Percentiles rank a stretch among this genome's conserved stretches.
These are phyloP conservation scores for Fusarium xylarioides DNA, from an alignment of 2,329 filamentous ascomycete species.

Conservation along the genomic window DNA sequence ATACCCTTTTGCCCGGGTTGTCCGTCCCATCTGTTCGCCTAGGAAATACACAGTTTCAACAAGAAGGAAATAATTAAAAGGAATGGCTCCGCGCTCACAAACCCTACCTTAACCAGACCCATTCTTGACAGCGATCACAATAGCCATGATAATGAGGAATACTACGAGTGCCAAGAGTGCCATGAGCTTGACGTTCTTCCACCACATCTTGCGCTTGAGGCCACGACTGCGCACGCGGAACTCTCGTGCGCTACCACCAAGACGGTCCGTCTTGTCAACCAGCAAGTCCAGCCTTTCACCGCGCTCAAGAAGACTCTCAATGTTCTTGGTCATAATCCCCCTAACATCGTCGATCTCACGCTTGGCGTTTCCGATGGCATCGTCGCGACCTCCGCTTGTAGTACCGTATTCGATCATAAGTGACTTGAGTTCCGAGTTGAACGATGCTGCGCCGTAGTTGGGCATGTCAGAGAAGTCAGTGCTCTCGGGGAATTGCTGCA, in stretches of 20 bases:
- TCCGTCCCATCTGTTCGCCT: slow-evolving; percentile 37
- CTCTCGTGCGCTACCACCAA: slow-evolving; percentile 88
- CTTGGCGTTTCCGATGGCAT: slow-evolving; percentile 85
- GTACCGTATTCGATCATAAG: slow-evolving; percentile 88
- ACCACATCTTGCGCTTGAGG: slow-evolving; percentile 96
- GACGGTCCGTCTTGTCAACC: slow-evolving; percentile 93
- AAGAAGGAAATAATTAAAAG: slow-evolving; percentile 29
- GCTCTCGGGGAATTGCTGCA: slow-evolving; percentile 70
- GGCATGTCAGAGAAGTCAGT: slow-evolving; percentile 82
- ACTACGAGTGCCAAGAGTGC: slow-evolving; percentile 77
- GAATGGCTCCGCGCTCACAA: slow-evolving; percentile 18
- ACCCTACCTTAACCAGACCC: slow-evolving; percentile 17
- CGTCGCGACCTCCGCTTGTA: slow-evolving; percentile 76
- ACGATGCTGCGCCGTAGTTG: slow-evolving; percentile 88
- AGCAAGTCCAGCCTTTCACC: slow-evolving; percentile 93
- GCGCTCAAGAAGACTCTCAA: slow-evolving; percentile 86
- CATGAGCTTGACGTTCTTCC: slow-evolving; percentile 99
- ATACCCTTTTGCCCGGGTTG: slow-evolving; percentile 35
- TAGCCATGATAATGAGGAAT: slow-evolving; percentile 63
- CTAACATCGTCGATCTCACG: slow-evolving; percentile 91
- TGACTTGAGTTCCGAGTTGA: slow-evolving; percentile 80
- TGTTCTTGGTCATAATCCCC: slow-evolving; percentile 95
- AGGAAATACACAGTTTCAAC: slow-evolving; percentile 32
- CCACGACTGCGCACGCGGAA: slow-evolving; percentile 89
- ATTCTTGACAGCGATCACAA: slow-evolving; percentile 64